Evolutionary conservation across 2,329 filamentous ascomycete genomes (phyloP).

Genomic region (Penicillium sp.): DNA sequence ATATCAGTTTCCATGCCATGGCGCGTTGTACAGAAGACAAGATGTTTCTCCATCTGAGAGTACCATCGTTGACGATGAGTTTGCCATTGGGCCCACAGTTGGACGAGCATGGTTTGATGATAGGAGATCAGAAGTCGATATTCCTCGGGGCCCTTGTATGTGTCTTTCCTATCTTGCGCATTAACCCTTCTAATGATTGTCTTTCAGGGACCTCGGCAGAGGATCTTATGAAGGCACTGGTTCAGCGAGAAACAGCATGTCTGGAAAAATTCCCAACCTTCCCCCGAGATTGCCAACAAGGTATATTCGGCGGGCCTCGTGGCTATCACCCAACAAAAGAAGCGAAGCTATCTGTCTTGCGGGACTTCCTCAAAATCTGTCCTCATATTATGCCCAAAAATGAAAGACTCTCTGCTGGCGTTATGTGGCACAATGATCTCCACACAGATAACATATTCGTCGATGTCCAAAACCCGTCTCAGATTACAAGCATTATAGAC

Average conservation of each 20-base stretch:
- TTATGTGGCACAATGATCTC: conserved; percentile 33
- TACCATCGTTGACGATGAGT: conserved; percentile 9
- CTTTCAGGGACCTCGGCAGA: conserved; percentile 10
- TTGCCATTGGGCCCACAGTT: conserved; percentile 12
- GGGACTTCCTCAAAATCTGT: conserved; percentile 28
- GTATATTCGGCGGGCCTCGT: conserved; percentile 23
- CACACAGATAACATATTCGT: conserved; percentile 37
- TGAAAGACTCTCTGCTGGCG: conserved; percentile 20
- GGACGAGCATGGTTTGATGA: conserved; percentile 17
- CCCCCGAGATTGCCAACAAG: conserved; percentile 15
- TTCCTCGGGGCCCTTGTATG: conserved; percentile 15
- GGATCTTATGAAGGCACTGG: conserved; percentile 11
- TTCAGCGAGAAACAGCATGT: conserved; percentile 16
- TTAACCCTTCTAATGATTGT: not conserved
- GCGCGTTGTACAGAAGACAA: conserved; percentile 11
- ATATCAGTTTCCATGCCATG: conserved; percentile 10
- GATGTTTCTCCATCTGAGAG: conserved; percentile 10
- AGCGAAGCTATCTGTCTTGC: conserved; percentile 25
- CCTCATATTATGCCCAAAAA: conserved; percentile 25
- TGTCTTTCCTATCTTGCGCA: not conserved
- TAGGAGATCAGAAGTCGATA: conserved; percentile 12
- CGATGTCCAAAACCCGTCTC: conserved; percentile 26
- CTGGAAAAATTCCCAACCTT: conserved; percentile 9
- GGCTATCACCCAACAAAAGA: conserved; percentile 26
- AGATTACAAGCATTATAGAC: conserved; percentile 34